Conservation (phyloP, 1,284 basidiomycete species). For the Sanguinoderma infundibulare region DNA sequence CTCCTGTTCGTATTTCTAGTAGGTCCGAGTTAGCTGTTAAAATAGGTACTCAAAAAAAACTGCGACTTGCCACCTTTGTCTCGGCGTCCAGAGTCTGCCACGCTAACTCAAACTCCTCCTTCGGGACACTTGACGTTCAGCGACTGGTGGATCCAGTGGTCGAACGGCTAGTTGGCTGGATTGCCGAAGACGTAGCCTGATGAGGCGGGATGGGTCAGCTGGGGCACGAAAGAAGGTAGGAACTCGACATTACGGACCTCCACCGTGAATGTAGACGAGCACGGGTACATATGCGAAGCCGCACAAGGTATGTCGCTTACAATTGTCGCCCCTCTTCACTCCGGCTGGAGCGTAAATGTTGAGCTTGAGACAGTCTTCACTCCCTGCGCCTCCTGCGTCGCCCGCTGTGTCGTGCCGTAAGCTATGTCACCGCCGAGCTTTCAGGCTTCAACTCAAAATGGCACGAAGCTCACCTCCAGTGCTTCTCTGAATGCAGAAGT, state of each 20-base stretch:
- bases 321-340: conserved; percentile 36
- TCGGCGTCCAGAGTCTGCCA: no score
- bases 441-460: background rate
- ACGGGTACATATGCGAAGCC: conserved; percentile 43
- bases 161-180: conserved; percentile 52
- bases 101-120: no score
- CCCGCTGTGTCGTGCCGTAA: conserved; percentile 36
- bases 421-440: background rate
- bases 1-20: no score
- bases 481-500: conserved; percentile 62
- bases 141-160: no score
- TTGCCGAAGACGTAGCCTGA: conserved; percentile 60
- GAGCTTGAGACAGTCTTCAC: no score
- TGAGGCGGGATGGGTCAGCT: background rate
- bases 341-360: conserved; percentile 41
- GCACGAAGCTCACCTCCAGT: conserved; percentile 53
- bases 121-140: no score
- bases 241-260: conserved; percentile 40
- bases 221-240: background rate
- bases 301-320: conserved; percentile 27
- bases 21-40: no score
- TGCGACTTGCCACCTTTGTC: no score
- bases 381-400: conserved; percentile 62
- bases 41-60: no score
- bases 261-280: conserved; percentile 70